Evolutionary conservation across 352 stramenopile genomes (phyloP).

Genomic region (Peronospora farinosa): DNA sequence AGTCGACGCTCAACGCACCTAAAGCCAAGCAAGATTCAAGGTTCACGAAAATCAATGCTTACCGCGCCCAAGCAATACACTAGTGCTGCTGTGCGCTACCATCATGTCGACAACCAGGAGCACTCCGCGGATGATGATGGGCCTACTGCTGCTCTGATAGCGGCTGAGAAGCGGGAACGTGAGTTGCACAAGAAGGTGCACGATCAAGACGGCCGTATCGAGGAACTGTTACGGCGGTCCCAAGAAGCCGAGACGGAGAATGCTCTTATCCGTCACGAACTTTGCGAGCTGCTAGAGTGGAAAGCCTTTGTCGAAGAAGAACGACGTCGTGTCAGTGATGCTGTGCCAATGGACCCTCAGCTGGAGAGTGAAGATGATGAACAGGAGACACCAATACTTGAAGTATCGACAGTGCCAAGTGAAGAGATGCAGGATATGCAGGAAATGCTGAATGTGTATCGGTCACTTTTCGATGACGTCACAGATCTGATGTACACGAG

Average conservation of each 20-base stretch:
- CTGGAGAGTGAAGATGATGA: slow-evolving; percentile 23
- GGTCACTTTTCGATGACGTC: slow-evolving; percentile 56
- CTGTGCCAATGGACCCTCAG: slow-evolving; percentile 12
- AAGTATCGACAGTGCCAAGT: slow-evolving; percentile 23
- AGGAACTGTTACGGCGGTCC: slow-evolving; percentile 23
- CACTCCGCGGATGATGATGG: slow-evolving; percentile 28
- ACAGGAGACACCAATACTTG: slow-evolving; percentile 12
- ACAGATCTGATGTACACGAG: slow-evolving; percentile 53
- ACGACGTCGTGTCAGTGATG: slow-evolving; percentile 30
- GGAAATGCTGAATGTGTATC: slow-evolving; percentile 64
- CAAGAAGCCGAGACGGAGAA: slow-evolving; percentile 64
- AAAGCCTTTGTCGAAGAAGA: slow-evolving; percentile 58
- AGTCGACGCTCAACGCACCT: slow-evolving; percentile 15
- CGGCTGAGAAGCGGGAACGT: slow-evolving; percentile 29
- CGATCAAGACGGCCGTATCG: slow-evolving; percentile 29
- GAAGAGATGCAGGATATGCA: slow-evolving; percentile 46
- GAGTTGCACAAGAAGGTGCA: slow-evolving; percentile 44
- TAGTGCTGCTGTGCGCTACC: slow-evolving; percentile 23
- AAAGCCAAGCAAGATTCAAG: slow-evolving; percentile 31
- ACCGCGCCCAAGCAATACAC: slow-evolving; percentile 41
- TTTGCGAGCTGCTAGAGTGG: slow-evolving; percentile 70
- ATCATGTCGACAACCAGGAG: slow-evolving; percentile 41
- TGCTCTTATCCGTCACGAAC: slow-evolving; percentile 54
- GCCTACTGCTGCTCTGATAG: slow-evolving; percentile 14
- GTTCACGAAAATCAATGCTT: slow-evolving; percentile 40